Percentiles rank a stretch among this genome's conserved stretches.
Conservation (phyloP, 345 rosid species). For the Citrus inodora region DNA sequence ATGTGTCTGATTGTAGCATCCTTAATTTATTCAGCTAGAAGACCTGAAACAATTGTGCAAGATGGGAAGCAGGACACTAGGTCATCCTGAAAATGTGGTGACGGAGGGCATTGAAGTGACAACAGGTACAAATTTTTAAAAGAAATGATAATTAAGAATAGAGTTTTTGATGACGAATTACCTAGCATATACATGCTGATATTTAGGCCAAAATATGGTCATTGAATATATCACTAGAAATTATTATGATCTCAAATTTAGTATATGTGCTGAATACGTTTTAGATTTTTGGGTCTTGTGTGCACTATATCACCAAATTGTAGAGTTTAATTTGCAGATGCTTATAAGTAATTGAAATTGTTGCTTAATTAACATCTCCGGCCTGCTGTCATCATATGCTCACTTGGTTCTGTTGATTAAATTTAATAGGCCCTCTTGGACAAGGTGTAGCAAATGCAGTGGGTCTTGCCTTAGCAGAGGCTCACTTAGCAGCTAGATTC, state of each 20-base stretch:
- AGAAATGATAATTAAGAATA: neutral
- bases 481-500: constrained; percentile 37
- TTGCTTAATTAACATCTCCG: no score
- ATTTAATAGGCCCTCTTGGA: constrained; percentile 35
- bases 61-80: constrained; percentile 35
- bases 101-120: constrained; percentile 44
- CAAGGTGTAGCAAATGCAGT: constrained; percentile 45
- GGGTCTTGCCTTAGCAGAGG: constrained; percentile 39
- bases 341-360: no score
- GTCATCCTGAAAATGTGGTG: constrained; percentile 37
- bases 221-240: no score
- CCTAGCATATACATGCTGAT: no score
- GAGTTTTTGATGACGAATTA: no score
- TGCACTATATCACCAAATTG: no score
- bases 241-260: no score
- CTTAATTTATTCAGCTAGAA: constrained; percentile 13
- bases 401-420: neutral
- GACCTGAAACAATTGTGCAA: constrained; percentile 30
- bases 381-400: neutral
- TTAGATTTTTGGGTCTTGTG: neutral
- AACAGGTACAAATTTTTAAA: constrained; percentile 19
- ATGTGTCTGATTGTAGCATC: neutral
- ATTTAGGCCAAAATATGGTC: no score
- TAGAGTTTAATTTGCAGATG: neutral
- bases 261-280: neutral